Evolutionary conservation across 2,329 filamentous ascomycete genomes (phyloP).

Genomic region (Beauveria rudraprayagi): DNA sequence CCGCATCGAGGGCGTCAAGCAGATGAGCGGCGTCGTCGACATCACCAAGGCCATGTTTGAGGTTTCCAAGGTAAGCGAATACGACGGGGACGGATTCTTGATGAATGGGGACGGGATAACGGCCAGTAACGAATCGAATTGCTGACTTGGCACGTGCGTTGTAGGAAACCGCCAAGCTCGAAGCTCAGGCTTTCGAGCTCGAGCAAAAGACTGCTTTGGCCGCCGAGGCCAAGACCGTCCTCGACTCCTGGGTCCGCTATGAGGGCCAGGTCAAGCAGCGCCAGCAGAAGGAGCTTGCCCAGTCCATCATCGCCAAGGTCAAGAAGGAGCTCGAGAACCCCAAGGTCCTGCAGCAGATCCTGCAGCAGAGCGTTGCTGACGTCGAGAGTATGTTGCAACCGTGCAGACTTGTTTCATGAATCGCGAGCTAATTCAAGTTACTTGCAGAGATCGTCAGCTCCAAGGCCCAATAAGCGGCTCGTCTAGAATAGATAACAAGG

Average conservation of each 20-base stretch:
- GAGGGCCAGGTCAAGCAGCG: constrained; percentile 98
- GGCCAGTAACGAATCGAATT: background rate
- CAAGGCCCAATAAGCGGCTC: constrained; percentile 53
- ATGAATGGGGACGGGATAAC: background rate
- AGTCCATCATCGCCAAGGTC: constrained; percentile 92
- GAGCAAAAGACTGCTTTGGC: constrained; percentile 93
- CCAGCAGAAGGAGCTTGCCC: constrained; percentile 92
- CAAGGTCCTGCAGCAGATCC: constrained; percentile 93
- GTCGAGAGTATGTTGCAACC: constrained; percentile 70
- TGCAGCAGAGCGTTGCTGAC: constrained; percentile 92
- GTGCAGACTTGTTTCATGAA: background rate
- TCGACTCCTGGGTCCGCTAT: constrained; percentile 98
- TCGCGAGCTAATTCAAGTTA: constrained; percentile 24
- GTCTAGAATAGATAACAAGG: constrained; percentile 30
- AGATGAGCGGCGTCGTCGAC: constrained; percentile 89
- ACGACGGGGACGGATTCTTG: constrained; percentile 1
- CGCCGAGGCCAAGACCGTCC: constrained; percentile 84
- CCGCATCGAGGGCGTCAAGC: constrained; percentile 88
- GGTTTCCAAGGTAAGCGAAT: constrained; percentile 78
- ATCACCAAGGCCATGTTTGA: constrained; percentile 96
- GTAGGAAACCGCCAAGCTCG: constrained; percentile 92
- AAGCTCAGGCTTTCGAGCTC: constrained; percentile 92
- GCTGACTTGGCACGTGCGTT: constrained; percentile 16
- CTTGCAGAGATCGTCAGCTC: constrained; percentile 51
- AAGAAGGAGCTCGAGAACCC: constrained; percentile 98